Percentiles rank a stretch among this genome's conserved stretches.
Conservation (phyloP, 495 filamentous ascomycete species). For the Elaphomyces granulatus region DNA sequence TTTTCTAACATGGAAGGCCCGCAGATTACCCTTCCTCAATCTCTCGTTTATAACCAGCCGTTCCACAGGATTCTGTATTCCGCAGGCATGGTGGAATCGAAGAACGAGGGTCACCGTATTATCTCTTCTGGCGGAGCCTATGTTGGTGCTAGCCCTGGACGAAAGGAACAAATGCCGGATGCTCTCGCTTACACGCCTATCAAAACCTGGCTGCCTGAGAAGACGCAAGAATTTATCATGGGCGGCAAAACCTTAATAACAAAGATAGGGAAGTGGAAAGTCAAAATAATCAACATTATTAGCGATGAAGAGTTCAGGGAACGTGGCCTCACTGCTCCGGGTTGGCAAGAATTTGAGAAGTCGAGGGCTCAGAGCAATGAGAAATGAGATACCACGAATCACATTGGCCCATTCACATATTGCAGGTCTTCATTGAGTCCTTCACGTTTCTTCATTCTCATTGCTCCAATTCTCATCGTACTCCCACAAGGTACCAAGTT, state of each 20-base stretch:
- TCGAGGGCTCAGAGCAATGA: constrained; percentile 1
- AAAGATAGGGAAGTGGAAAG: constrained; percentile 66
- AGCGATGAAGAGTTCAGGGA: constrained; percentile 51
- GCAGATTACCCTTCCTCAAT: constrained; percentile 50
- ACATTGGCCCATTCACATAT: too few species aligned
- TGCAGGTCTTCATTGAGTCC: too few species aligned
- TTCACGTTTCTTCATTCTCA: too few species aligned
- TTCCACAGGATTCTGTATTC: constrained; percentile 52
- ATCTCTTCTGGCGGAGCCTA: constrained; percentile 45
- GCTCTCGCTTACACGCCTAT: constrained; percentile 48
- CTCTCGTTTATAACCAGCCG: constrained; percentile 44
- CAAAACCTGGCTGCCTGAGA: constrained; percentile 39
- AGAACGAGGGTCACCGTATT: constrained; percentile 51
- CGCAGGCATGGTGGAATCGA: constrained; percentile 50
- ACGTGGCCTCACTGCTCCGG: constrained; percentile 28
- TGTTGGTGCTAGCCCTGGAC: constrained; percentile 46
- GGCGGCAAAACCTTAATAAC: constrained; percentile 51
- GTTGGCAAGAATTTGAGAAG: constrained; percentile 19
- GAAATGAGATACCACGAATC: too few species aligned
- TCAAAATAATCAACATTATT: constrained; percentile 57
- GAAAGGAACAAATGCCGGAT: constrained; percentile 38
- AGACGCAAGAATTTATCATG: constrained; percentile 47
- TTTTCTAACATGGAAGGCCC: constrained; percentile 32
- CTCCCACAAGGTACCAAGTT: too few species aligned
- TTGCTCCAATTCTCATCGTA: too few species aligned